Evolutionary conservation across 768 basidiomycete genomes (phyloP).

Genomic region (Leucocoprinus leucothites): DNA sequence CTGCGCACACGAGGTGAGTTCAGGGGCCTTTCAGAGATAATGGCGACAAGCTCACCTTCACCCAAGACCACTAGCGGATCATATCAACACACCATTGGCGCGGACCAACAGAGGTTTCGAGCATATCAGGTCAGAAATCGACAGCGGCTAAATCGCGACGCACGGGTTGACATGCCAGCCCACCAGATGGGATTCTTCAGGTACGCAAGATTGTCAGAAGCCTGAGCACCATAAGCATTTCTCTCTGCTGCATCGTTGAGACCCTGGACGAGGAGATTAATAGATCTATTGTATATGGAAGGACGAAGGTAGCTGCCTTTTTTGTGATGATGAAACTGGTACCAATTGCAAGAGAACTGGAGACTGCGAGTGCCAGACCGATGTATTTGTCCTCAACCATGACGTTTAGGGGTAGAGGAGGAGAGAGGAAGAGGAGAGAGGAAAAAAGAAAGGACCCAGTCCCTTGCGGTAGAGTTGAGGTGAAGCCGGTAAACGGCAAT

Average conservation of each 20-base stretch:
- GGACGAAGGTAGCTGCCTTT: conserved; percentile 56
- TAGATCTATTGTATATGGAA: neutral
- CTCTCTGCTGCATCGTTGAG: conserved; percentile 78
- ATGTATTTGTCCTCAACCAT: conserved; percentile 96
- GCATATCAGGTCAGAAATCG: neutral
- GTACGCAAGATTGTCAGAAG: conserved; percentile 84
- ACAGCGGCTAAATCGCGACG: conserved; percentile 30
- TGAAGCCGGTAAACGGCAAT: neutral
- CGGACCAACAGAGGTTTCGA: too few species aligned
- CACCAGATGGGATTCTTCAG: conserved; percentile 95
- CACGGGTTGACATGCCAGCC: conserved; percentile 90
- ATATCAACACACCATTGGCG: neutral
- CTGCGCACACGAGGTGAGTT: conserved; percentile 28
- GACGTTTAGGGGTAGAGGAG: conserved; percentile 1
- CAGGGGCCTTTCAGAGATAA: neutral
- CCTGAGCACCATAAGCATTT: conserved; percentile 44
- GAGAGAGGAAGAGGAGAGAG: conserved; percentile 3
- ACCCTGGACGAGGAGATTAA: conserved; percentile 50
- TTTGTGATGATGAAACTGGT: conserved; percentile 99
- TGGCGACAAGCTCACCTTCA: conserved; percentile 56
- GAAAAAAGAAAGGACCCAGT: conserved; percentile 10
- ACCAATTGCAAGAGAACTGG: conserved; percentile 84
- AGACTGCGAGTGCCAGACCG: conserved; percentile 85
- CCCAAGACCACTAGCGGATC: conserved; percentile 75
- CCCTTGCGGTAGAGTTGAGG: neutral